phyloP scores from a whole-genome alignment of 305 asterid genomes.

The Fraxinus platypoda region DNA sequence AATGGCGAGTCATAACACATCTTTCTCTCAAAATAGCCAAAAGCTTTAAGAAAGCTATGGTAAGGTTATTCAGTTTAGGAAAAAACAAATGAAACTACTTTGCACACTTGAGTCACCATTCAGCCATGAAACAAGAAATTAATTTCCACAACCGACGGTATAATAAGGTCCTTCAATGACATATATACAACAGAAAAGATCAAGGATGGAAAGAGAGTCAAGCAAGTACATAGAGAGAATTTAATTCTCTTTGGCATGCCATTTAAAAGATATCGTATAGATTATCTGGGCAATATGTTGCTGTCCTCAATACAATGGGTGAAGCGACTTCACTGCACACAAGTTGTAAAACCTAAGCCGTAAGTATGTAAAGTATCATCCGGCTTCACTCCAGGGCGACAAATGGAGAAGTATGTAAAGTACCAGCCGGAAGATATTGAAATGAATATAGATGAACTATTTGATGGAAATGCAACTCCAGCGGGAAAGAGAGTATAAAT shows the following conservation, averaged over 20 bases:
- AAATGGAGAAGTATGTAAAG: conserved; percentile 85
- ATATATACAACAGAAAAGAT: background rate
- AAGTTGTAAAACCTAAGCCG: too few relatives aligned
- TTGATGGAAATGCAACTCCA: conserved; percentile 63
- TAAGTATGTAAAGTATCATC: too few relatives aligned
- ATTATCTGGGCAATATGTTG: background rate
- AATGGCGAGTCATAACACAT: too few relatives aligned
- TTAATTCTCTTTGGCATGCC: background rate
- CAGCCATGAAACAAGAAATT: background rate
- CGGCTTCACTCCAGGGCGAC: conserved; percentile 73
- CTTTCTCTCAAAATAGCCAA: too few relatives aligned
- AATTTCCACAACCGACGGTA: background rate
- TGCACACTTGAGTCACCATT: background rate
- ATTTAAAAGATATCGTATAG: background rate
- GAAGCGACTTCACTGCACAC: too few relatives aligned
- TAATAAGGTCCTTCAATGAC: background rate
- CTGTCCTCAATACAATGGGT: background rate
- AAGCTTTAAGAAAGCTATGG: too few relatives aligned
- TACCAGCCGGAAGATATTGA: conserved; percentile 82
- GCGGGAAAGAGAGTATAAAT: conserved; percentile 34
- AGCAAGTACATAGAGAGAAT: background rate
- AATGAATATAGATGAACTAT: conserved; percentile 63
- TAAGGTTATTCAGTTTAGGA: too few relatives aligned
- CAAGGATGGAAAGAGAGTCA: background rate
- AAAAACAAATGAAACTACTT: too few relatives aligned